Conservation (phyloP, 2,329 filamentous ascomycete genomes). For the Colletotrichum kahawae region DNA sequence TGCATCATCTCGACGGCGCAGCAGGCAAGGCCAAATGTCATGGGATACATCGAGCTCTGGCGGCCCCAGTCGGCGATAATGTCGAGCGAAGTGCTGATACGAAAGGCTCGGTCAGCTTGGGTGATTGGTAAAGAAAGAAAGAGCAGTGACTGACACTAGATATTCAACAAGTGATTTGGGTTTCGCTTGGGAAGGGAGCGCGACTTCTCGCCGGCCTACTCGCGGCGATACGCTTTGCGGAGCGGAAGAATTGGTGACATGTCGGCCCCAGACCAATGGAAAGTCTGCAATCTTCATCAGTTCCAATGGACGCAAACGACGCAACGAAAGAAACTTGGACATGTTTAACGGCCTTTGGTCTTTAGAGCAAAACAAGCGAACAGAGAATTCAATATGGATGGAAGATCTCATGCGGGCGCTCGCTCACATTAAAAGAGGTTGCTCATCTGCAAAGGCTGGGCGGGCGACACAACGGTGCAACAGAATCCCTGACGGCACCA, state of each 20-base stretch:
- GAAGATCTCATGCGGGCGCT: not conserved
- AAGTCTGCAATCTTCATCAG: not conserved
- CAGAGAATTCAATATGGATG: not conserved
- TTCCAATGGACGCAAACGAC: not conserved
- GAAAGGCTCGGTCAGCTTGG: not conserved
- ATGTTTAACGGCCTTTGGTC: not conserved
- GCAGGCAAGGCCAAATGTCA: constrained; percentile 88
- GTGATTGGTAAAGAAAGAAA: not conserved
- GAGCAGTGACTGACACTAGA: not conserved
- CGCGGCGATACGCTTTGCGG: not conserved
- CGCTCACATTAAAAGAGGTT: not conserved
- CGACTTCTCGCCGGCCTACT: not conserved
- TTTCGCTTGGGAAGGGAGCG: not conserved
- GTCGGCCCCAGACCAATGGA: not conserved
- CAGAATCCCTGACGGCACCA: not conserved
- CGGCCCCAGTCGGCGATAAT: constrained; percentile 83
- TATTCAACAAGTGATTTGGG: not conserved
- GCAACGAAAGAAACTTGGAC: not conserved
- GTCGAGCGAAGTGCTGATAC: constrained; percentile 74
- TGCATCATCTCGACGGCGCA: constrained; percentile 95
- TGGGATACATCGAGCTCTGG: constrained; percentile 84
- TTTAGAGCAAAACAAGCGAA: not conserved
- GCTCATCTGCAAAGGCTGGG: not conserved
- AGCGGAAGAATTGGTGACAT: not conserved
- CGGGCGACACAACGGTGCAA: not conserved